Percentiles rank a stretch among this genome's conserved stretches.
Evolutionary conservation across 768 basidiomycete genomes (phyloP).

Genomic region (Tremella mesenterica): DNA sequence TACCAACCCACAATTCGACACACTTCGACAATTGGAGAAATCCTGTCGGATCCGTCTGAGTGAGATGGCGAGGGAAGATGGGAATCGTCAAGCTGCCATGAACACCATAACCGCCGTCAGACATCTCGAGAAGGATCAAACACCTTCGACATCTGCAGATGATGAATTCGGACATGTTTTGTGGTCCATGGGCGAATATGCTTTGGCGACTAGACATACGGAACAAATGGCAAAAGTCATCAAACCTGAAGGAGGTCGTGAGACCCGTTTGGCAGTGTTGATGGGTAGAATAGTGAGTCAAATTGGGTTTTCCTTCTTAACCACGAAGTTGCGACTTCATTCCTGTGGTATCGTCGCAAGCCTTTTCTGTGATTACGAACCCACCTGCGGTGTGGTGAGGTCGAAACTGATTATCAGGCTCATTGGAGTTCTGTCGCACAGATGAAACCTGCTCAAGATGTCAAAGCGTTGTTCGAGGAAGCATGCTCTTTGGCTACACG

Average conservation of each 20-base stretch:
- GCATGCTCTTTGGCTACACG: constrained; percentile 49
- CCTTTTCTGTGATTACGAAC: too few relatives aligned
- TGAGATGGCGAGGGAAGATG: constrained; percentile 60
- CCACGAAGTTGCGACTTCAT: too few relatives aligned
- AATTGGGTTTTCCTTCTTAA: neutral
- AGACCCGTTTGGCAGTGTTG: constrained; percentile 13
- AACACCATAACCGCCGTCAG: constrained; percentile 76
- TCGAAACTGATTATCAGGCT: constrained; percentile 53
- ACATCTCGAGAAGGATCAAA: constrained; percentile 48
- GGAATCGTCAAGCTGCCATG: constrained; percentile 69
- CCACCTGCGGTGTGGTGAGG: neutral
- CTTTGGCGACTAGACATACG: constrained; percentile 56
- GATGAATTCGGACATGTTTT: constrained; percentile 83
- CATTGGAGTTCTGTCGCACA: constrained; percentile 84
- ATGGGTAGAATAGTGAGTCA: constrained; percentile 14
- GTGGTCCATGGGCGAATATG: constrained; percentile 79
- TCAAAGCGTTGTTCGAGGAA: constrained; percentile 59
- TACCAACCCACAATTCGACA: constrained; percentile 51
- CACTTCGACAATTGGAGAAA: constrained; percentile 58
- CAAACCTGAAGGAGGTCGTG: neutral
- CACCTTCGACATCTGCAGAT: constrained; percentile 52
- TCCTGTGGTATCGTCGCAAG: too few relatives aligned
- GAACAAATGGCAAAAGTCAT: constrained; percentile 7
- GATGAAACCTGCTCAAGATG: constrained; percentile 65
- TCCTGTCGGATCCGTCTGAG: constrained; percentile 61